Conservation (phyloP, 148 eudicot species). For the Fagopyrum tataricum region DNA sequence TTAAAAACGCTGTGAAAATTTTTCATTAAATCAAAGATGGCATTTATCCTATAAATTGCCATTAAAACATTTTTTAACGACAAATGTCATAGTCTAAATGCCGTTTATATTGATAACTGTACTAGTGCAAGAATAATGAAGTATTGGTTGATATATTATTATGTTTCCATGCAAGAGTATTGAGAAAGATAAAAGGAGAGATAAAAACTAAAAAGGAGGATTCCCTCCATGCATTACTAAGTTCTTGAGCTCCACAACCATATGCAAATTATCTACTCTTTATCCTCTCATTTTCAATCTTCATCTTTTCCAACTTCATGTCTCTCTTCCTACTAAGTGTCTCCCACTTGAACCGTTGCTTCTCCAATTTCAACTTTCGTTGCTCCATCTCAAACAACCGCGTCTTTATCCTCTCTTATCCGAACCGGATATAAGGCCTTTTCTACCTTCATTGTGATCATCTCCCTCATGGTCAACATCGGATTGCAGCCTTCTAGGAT, state of each 20-base stretch:
- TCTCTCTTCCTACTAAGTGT: background rate
- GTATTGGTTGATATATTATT: no score
- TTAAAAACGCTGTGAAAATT: no score
- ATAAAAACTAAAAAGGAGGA: background rate
- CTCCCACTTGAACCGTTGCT: background rate
- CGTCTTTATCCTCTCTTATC: background rate
- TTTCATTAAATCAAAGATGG: no score
- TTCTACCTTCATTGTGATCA: background rate
- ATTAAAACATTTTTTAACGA: no score
- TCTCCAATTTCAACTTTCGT: background rate
- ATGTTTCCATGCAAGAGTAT: background rate
- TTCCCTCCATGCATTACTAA: background rate
- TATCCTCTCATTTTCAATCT: background rate
- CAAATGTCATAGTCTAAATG: no score
- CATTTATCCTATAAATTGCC: no score
- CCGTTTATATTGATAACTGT: no score
- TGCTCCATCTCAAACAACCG: background rate
- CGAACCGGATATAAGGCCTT: no score
- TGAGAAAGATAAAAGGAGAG: no score
- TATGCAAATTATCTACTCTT: background rate
- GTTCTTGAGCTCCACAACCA: background rate
- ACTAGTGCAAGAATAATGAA: no score
- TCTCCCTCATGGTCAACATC: background rate
- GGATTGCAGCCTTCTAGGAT: no score
- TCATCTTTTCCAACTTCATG: background rate